phyloP scores from a whole-genome alignment of 148 eudicot genomes.

The Rhododendron kiyosumense region DNA sequence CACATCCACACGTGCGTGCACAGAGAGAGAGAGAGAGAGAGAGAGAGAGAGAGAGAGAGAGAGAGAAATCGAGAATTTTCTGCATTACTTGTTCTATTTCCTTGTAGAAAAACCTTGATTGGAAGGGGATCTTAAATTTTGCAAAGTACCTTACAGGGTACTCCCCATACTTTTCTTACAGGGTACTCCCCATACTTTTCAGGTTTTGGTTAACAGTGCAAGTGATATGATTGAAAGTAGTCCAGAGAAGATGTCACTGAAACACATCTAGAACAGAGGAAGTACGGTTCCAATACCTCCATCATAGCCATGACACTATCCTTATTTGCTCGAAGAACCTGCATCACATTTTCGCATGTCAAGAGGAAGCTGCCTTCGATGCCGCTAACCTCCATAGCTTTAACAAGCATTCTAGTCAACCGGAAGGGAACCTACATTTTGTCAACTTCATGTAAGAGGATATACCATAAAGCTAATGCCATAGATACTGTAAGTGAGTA shows the following conservation, averaged over 20 bases:
- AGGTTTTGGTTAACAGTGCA: neutral
- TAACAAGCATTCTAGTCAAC: slow-evolving; percentile 97
- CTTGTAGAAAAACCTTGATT: neutral
- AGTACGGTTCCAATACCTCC: slow-evolving; percentile 60
- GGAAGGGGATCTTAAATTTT: neutral
- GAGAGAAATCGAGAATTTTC: neutral
- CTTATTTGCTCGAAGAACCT: slow-evolving; percentile 87
- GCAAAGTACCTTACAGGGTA: neutral
- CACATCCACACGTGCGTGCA: neutral
- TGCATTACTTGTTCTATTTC: neutral
- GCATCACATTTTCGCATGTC: slow-evolving; percentile 98
- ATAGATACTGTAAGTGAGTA: neutral
- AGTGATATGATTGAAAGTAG: neutral
- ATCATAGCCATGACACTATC: slow-evolving; percentile 99
- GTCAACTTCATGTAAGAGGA: slow-evolving; percentile 7
- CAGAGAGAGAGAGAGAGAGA: neutral
- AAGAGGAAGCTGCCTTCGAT: slow-evolving; percentile 97
- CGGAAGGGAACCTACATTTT: slow-evolving; percentile 86
- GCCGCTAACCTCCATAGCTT: slow-evolving; percentile 99
- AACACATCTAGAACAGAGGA: neutral
- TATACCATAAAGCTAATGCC: neutral
- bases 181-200: neutral
- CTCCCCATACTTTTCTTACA: neutral
- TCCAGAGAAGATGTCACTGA: neutral
- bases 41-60: neutral